A percentile compares a stretch with the other conserved stretches of the same genome.
Evolutionary conservation across 1,284 basidiomycete species (phyloP).

Genomic region (Sphaerobolus stellatus): DNA sequence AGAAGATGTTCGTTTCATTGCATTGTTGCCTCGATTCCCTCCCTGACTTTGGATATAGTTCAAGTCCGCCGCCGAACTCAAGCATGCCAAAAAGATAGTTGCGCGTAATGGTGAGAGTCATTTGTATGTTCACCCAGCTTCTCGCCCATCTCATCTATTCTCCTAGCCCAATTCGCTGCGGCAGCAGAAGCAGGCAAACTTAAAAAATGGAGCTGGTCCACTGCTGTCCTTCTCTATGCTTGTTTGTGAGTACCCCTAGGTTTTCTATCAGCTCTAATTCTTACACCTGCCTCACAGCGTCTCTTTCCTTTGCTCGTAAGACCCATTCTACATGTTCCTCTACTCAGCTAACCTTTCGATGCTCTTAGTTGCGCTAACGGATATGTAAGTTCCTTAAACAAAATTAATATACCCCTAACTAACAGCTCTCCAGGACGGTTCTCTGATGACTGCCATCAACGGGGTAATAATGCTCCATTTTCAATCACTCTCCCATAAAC

Average conservation of each 20-base stretch:
- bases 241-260: slow-evolving; percentile 22
- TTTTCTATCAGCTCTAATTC: neutral
- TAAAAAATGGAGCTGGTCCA: slow-evolving; percentile 26
- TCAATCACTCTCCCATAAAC: neutral
- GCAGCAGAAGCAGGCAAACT: slow-evolving; percentile 22
- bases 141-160: neutral
- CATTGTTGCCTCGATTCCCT: too few relatives aligned
- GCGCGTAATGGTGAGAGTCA: slow-evolving; percentile 16
- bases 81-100: slow-evolving; percentile 17
- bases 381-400: slow-evolving; percentile 13
- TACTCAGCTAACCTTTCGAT: slow-evolving; percentile 8
- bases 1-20: too few relatives aligned
- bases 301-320: slow-evolving; percentile 24
- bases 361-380: slow-evolving; percentile 20
- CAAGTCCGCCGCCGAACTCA: neutral
- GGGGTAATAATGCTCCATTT: slow-evolving; percentile 18
- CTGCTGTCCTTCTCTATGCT: slow-evolving; percentile 26
- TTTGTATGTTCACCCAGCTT: neutral
- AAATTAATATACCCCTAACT: neutral
- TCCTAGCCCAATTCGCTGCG: slow-evolving; percentile 21
- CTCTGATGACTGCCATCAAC: slow-evolving; percentile 29
- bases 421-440: slow-evolving; percentile 16
- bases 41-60: neutral
- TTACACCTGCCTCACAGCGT: neutral
- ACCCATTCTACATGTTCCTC: neutral